Evolutionary conservation across 176 grass and related monocot species (phyloP), one percentile per base, ranked within the genome.

Genomic region (Carex pumila): DNA sequence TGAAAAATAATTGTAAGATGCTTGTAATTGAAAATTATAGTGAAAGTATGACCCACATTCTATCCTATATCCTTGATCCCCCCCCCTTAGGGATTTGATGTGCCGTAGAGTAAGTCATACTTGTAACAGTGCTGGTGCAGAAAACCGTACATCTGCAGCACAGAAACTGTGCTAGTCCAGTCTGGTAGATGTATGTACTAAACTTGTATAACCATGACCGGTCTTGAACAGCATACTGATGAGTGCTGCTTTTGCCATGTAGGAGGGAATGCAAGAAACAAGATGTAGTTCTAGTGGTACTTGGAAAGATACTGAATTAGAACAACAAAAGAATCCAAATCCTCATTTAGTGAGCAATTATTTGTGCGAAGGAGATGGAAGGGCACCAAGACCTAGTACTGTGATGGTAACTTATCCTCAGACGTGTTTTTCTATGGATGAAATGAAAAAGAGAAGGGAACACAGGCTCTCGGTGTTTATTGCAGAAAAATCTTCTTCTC

Each of bases 391-490:
- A 57, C 60, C 82, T 77, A 88, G 86, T 88, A 91, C 86, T 79
- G 30, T 65, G 65, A 84, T 84, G 70, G 74, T 71, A 89, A 79
- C 77, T 80, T 93, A 85, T 87, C 87, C 91, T n/a, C 71, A 61
- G 65, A 74, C 66, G 53, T 88, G 89, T 85, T 98, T 98, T 89
- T 90, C 78, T 12, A 56, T 98, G 85, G 65, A 86, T 41, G 86
- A 90, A 39, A 84, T 98, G 88, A 92, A 81, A 85, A 95, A 88
- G 88, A 95, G 93, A 86, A 91, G 82, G 87, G 85, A 89, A 13
- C 84, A 86, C 55, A 79, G 88, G 34, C 85, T 88, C 63, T 86
- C 84, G 47, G 60, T 85, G 65, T 86, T 88, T 34, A 83, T 76
- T 89, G 59, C 83, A 83, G 86, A 81, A 32, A 85, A 88, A 72